Conservation (phyloP, 2,329 filamentous ascomycete species). For the Colletotrichum australisinense region DNA sequence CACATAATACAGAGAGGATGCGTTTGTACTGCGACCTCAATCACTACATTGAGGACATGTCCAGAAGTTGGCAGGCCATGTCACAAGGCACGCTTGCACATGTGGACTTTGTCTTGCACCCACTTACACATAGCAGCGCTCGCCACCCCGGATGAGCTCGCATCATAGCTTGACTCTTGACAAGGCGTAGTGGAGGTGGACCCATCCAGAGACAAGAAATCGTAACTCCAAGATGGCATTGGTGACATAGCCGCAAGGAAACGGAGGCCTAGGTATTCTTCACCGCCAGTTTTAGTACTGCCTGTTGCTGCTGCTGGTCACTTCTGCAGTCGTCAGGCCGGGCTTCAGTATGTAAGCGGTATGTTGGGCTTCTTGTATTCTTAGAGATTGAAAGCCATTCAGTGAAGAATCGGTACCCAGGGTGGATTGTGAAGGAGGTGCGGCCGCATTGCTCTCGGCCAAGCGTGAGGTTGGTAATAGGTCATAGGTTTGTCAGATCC, state of each 20-base stretch:
- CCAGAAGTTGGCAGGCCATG: not conserved
- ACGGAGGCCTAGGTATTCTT: conserved; percentile 6
- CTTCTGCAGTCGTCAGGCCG: conserved; percentile 13
- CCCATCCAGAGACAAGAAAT: not conserved
- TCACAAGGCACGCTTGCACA: not conserved
- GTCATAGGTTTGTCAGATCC: not conserved
- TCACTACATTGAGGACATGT: not conserved
- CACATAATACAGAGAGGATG: conserved; percentile 4
- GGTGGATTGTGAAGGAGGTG: conserved; percentile 33
- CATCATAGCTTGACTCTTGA: not conserved
- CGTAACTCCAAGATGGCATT: conserved; percentile 7
- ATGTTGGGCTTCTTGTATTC: not conserved
- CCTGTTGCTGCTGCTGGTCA: not conserved
- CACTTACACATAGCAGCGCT: not conserved
- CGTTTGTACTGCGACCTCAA: conserved; percentile 3
- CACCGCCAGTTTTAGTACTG: conserved; percentile 23
- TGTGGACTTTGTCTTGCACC: not conserved
- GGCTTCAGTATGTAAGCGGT: not conserved
- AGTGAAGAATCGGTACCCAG: not conserved
- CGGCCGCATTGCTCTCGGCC: conserved; percentile 43
- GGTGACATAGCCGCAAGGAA: conserved; percentile 7
- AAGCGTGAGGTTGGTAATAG: conserved; percentile 32
- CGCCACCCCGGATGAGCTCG: not conserved
- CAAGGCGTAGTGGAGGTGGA: not conserved
- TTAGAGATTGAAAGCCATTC: not conserved